phyloP scores from a whole-genome alignment of 2,329 filamentous ascomycete species.

The Aspergillus awamori region DNA sequence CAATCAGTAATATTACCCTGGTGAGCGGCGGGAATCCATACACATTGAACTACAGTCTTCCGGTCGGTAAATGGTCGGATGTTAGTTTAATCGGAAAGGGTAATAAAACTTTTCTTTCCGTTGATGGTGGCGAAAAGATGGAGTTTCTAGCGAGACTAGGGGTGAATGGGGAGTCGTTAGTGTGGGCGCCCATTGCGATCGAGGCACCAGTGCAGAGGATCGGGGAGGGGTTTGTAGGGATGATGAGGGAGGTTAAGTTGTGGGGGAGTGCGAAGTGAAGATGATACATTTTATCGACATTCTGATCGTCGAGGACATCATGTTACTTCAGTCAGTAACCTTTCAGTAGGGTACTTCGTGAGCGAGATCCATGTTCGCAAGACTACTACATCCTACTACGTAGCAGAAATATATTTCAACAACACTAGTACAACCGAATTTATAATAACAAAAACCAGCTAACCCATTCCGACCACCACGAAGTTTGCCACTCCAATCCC shows the following conservation, averaged over 20 bases:
- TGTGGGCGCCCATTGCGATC: constrained; percentile 3
- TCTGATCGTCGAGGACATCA: neutral
- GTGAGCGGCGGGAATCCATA: constrained; percentile 44
- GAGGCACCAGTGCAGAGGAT: constrained; percentile 3
- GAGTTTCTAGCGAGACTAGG: neutral
- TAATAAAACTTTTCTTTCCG: neutral
- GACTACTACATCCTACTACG: too few relatives aligned
- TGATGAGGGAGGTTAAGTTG: neutral
- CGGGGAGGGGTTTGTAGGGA: neutral
- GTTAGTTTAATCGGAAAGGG: neutral
- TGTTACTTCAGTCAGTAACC: too few relatives aligned
- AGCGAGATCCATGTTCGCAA: too few relatives aligned
- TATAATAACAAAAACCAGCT: too few relatives aligned
- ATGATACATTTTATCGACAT: too few relatives aligned
- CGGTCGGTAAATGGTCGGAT: constrained; percentile 39
- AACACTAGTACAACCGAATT: too few relatives aligned
- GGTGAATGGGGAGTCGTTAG: neutral
- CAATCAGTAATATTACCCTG: constrained; percentile 41
- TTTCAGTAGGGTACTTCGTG: too few relatives aligned
- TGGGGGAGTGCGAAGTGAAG: neutral
- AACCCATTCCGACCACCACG: too few relatives aligned
- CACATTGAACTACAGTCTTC: constrained; percentile 46
- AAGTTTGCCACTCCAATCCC: too few relatives aligned
- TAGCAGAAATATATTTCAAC: too few relatives aligned
- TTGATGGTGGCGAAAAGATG: neutral